Base-by-base conservation (phyloP, 176 grass and related monocot genomes). In the Hordeum marinum region DNA sequence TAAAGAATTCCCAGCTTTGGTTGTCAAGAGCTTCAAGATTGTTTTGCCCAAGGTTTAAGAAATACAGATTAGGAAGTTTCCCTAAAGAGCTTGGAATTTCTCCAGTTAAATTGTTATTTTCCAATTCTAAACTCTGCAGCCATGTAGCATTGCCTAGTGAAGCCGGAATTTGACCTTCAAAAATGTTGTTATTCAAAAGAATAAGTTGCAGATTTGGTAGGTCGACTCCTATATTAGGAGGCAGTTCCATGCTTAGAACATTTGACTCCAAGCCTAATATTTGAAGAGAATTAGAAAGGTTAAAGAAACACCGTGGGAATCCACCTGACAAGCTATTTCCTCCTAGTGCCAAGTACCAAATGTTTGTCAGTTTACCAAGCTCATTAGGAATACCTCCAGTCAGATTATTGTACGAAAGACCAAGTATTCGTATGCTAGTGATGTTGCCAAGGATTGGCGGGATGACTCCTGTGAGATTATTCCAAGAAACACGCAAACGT, bases 271-370 rank as follows among this genome's bases (percentile, higher is more conserved):
- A 32, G 1, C 0, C 0, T 9, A 83, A 4, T 0, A 0, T 0
- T 9, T 8, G 36, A 9, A 83, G 54, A 42, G 68, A 63, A 14
- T 15, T 63, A 6, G 82, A 75, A 9, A 37, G 4, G 36, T 84
- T 84, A 10, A 75, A 37, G 0, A 84, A 0, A 3, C 21, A 15
- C 0, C 11, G 8, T 3, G 82, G 82, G n/a, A 77, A 6, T 18
- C 21, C 21, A 3, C 82, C 72, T 4, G 58, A 55, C 20, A 84
- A 8, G 0, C 0, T 54, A 18, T 84, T 84, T 11, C 0, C 0
- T n/a, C 24, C 23, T 1, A 83, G 2, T 0, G 0, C 0, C 25
- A 83, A 14, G 0, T 0, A 0, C 0, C 0, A 5, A 0, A 68
- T 1, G 11, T 27, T 41, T 39, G n/a, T 17, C 0, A 87, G 10